phyloP scores from a whole-genome alignment of 108 stramenopile species.

The Pseudonitzschia delicatissima region DNA sequence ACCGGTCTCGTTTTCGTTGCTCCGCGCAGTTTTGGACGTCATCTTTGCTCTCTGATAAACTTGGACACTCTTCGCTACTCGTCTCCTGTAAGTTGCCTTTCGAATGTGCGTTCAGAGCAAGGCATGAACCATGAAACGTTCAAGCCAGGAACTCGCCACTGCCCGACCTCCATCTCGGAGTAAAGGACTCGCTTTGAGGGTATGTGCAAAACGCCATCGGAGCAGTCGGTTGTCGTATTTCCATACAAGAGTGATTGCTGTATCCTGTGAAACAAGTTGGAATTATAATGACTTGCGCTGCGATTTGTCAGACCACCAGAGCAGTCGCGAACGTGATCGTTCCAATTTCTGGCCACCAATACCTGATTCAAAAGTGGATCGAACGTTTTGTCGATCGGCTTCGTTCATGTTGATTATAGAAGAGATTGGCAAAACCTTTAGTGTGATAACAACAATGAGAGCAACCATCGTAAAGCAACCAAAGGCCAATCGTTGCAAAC shows the following conservation, averaged over 20 bases:
- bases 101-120: slow-evolving; percentile 7
- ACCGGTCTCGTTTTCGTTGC: not conserved
- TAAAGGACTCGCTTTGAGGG: slow-evolving; percentile 26
- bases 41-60: not conserved
- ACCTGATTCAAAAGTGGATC: slow-evolving; percentile 31
- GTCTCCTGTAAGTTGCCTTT: not conserved
- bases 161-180: too few species aligned
- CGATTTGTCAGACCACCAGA: slow-evolving; percentile 6
- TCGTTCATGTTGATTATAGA: not conserved
- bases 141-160: too few species aligned
- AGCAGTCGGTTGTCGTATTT: slow-evolving; percentile 28
- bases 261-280: not conserved
- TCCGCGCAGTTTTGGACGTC: not conserved
- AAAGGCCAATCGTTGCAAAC: too few species aligned
- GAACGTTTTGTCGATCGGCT: slow-evolving; percentile 18
- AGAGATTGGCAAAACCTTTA: slow-evolving; percentile 36
- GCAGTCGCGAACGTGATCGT: slow-evolving; percentile 26
- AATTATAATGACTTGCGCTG: not conserved
- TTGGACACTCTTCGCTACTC: not conserved
- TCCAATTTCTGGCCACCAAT: slow-evolving; percentile 18
- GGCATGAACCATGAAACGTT: slow-evolving; percentile 36
- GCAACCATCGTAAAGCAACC: slow-evolving; percentile 41
- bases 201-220: slow-evolving; percentile 47
- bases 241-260: not conserved
- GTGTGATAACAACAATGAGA: slow-evolving; percentile 35